phyloP scores from a whole-genome alignment of 257 asterid species.

The Dorcoceras hygrometricum region DNA sequence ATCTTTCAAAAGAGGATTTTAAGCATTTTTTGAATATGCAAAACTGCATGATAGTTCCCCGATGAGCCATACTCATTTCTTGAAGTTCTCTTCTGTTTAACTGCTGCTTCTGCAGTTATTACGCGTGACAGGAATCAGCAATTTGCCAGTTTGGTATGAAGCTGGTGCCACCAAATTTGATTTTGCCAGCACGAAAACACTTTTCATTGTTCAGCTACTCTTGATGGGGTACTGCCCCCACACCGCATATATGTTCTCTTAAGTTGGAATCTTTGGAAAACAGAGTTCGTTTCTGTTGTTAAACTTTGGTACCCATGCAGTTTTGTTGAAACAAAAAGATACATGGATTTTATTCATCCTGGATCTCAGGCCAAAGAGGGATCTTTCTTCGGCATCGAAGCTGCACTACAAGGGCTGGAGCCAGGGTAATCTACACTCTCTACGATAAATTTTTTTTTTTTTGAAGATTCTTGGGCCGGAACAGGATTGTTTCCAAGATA shows the following conservation, averaged over 20 bases:
- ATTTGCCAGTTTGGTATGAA: conserved; percentile 89
- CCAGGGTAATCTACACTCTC: conserved; percentile 55
- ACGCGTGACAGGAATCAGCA: conserved; percentile 61
- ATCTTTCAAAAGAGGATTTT: too few relatives aligned
- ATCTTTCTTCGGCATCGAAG: conserved; percentile 78
- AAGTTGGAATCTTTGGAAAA: conserved; percentile 2
- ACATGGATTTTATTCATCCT: conserved; percentile 74
- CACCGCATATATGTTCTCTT: neutral
- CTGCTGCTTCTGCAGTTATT: conserved; percentile 47
- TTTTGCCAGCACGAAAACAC: conserved; percentile 70
- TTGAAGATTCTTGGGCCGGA: neutral
- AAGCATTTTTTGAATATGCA: too few relatives aligned
- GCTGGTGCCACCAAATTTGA: conserved; percentile 81
- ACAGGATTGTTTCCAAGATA: too few relatives aligned
- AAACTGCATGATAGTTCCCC: neutral
- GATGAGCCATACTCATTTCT: neutral
- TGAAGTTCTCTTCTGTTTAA: neutral
- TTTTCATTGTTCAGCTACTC: conserved; percentile 64
- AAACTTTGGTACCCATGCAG: conserved; percentile 29
- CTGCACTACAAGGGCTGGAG: conserved; percentile 75
- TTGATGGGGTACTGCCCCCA: conserved; percentile 72
- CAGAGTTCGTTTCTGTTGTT: neutral
- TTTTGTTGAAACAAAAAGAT: conserved; percentile 78
- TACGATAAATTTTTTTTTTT: too few relatives aligned
- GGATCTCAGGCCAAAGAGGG: conserved; percentile 88